Evolutionary conservation across 306 rosid genomes (phyloP), one percentile per base, ranked within the genome.

Genomic region (Luffa aegyptiaca): DNA sequence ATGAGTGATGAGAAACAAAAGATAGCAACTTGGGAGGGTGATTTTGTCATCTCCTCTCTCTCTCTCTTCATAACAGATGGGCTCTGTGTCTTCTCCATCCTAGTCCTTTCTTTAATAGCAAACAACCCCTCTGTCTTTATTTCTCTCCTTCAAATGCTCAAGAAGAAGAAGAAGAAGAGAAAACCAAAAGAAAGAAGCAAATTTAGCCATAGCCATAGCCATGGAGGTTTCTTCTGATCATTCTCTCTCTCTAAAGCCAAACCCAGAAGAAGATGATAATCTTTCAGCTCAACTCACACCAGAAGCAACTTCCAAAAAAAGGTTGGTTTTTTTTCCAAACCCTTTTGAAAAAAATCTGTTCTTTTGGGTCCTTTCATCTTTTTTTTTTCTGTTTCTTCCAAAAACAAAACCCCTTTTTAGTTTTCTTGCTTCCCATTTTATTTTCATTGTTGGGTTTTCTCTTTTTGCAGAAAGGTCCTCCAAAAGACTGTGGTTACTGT

Each of bases 401-500:
- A 65, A 65, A 65, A 37, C 12, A 37, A 8, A 37, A 16, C 26
- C 46, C 31, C 36, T 4, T 39, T 48, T 49, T 1, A 37, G 13
- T 69, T n/a, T 57, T 57, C 31, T 26, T 57, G 33, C n/a, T 33
- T 13, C 5, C 20, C n/a, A 7, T 16, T 70, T 26, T 26, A 1
- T 26, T 26, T 26, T 26, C 31, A 26, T 26, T 26, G 31, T 26
- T 26, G 31, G 31, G 31, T 26, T 26, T 26, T 26, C 31, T 26
- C 0, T 26, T 26, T 70, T 42, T 75, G 46, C 82, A 92, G 96
- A 90, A 94, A 89, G 82, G 65, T 78, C 85, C 85, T 82, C 77
- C 84, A 94, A 87, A 94, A 89, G 84, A 92, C 86, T 41, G 96
- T 90, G 63, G 96, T 94, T 8, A 77, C 55, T 17, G 97, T 94